These are phyloP conservation scores for Penicillium cinerascens DNA, from an alignment of 495 filamentous ascomycete species.

Conservation along the genomic window DNA sequence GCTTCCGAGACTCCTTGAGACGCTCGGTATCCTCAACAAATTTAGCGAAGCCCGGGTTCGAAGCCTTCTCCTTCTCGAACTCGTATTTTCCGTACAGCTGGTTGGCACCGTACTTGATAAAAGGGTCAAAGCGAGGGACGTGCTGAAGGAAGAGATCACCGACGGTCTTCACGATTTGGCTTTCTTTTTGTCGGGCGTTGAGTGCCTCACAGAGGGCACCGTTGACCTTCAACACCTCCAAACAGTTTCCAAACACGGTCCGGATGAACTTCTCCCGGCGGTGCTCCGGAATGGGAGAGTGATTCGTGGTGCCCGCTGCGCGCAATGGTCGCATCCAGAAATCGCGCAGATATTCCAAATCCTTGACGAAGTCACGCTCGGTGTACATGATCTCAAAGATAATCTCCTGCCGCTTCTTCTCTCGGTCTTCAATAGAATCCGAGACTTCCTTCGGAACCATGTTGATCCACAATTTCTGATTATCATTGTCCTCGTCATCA, in stretches of 20 bases:
- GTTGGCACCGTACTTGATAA: constrained; percentile 94
- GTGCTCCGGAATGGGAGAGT: constrained; percentile 84
- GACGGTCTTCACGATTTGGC: constrained; percentile 80
- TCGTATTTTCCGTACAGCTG: constrained; percentile 97
- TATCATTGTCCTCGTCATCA: constrained; percentile 80
- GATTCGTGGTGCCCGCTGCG: constrained; percentile 56
- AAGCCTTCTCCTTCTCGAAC: constrained; percentile 91
- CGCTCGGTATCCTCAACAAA: constrained; percentile 98
- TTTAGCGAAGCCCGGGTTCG: constrained; percentile 78
- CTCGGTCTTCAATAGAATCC: constrained; percentile 78
- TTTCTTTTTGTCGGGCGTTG: constrained; percentile 85
- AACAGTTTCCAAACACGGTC: constrained; percentile 92
- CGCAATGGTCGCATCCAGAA: constrained; percentile 97
- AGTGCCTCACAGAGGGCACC: constrained; percentile 79
- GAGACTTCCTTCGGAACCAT: constrained; percentile 94
- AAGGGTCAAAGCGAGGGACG: constrained; percentile 89
- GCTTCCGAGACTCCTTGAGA: constrained; percentile 91
- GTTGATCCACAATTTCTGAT: constrained; percentile 99
- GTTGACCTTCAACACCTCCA: constrained; percentile 92
- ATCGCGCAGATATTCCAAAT: constrained; percentile 94
- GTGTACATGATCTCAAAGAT: constrained; percentile 99
- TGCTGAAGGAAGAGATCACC: constrained; percentile 94
- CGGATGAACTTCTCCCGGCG: constrained; percentile 86
- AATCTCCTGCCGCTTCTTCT: constrained; percentile 97
- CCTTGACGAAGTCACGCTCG: constrained; percentile 98